A percentile compares a stretch with the other conserved stretches of the same genome.
phyloP scores from a whole-genome alignment of 2,329 filamentous ascomycete species.

The Cercospora nicotianae region DNA sequence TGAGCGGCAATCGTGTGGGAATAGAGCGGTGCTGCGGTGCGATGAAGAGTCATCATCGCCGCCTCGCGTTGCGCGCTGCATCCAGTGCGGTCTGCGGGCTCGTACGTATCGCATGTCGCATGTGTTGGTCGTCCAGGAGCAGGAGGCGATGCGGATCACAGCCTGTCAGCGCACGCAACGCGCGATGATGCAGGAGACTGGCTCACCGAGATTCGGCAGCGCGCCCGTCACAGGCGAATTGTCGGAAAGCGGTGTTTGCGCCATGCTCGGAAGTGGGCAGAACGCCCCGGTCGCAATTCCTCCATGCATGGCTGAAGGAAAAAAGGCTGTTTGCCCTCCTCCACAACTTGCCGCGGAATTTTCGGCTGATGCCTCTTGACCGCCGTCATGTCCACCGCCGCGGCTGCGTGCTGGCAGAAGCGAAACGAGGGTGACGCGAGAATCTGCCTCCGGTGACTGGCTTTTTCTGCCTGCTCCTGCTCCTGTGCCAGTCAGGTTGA shows the following conservation, averaged over 20 bases:
- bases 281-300: neutral
- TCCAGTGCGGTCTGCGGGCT: neutral
- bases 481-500: slow-evolving; percentile 12
- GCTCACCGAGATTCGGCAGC: neutral
- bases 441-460: slow-evolving; percentile 2
- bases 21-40: neutral
- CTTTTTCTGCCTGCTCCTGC: slow-evolving; percentile 5
- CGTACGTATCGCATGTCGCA: neutral
- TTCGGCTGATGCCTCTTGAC: slow-evolving; percentile 5
- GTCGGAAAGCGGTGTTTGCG: neutral
- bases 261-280: slow-evolving; percentile 1
- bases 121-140: neutral
- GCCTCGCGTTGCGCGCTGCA: neutral
- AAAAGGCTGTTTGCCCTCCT: neutral
- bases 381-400: slow-evolving; percentile 1
- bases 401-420: neutral
- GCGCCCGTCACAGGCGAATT: neutral
- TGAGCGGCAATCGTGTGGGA: neutral
- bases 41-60: neutral
- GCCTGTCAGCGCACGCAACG: neutral
- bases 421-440: slow-evolving; percentile 9
- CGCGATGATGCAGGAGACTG: neutral
- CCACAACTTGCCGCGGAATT: slow-evolving; percentile 4
- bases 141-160: neutral
- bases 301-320: neutral